Base-by-base conservation (phyloP, 2,329 filamentous ascomycete genomes). In the Acephala macrosclerotiorum region DNA sequence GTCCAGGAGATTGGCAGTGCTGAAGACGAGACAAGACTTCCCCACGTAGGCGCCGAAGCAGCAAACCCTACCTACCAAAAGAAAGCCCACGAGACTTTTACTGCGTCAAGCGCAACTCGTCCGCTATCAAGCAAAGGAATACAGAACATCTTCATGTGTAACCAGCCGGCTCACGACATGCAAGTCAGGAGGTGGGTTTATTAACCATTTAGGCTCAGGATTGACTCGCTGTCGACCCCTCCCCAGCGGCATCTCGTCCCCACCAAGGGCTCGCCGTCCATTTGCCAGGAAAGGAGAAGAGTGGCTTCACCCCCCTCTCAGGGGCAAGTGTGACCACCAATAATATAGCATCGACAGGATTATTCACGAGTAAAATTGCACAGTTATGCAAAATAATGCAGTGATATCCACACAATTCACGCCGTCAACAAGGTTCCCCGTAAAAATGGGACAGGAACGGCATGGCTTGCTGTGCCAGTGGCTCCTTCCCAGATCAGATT, bases 361-460 rank as follows among this genome's bases (percentile, higher is more conserved):
- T 45, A 65, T 33, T 61, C 29, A 61, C 38, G 56, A 49, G 64
- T 60, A 58, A 63, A 63, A 57, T 60, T 36, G 38, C n/a, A 51
- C 36, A 64, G n/a, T 67, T 58, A 61, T 67, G 61, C 65, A 45
- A 45, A 58, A 60, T 47, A 55, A 63, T 66, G 64, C 64, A 60
- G 47, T 33, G 20, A 22, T 45, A 29, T 45, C 56, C 56, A 64
- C 47, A 16, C 26, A 47, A 40, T 26, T 49, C n/a, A 47, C 57
- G 29, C 56, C n/a, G 11, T n/a, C 36, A n/a, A 49, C 64, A 36
- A 66, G 64, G 64, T 66, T 66, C 64, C 60, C 64, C 64, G 60
- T 66, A 63, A 38, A 60, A 62, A 33, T 58, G 29, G 53, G 35
- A 53, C 49, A 33, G 25, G 49, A 53, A 53, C 25, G 49, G 49